Evolutionary conservation across 2,329 filamentous ascomycete species (phyloP).

Genomic region (Calonectria honghensis): DNA sequence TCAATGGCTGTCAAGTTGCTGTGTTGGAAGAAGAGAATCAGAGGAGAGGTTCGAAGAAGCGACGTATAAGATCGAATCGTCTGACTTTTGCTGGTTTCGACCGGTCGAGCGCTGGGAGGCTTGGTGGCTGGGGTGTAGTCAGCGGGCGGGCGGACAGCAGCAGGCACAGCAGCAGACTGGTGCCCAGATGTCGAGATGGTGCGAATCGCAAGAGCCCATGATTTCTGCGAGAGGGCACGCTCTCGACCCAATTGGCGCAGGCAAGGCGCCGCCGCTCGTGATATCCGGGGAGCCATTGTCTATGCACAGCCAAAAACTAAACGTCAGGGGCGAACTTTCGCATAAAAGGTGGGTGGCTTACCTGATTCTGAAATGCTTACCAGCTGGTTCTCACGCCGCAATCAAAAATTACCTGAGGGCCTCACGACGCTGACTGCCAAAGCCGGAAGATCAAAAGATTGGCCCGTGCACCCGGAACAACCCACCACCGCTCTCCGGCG

Average conservation of each 20-base stretch:
- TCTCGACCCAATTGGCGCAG: constrained; percentile 53
- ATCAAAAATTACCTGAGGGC: constrained; percentile 48
- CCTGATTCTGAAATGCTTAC: constrained; percentile 32
- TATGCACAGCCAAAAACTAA: neutral
- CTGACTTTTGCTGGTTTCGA: constrained; percentile 93
- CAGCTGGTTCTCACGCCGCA: constrained; percentile 38
- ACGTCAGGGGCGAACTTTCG: constrained; percentile 27
- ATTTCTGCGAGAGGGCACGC: constrained; percentile 39
- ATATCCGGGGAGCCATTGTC: constrained; percentile 53
- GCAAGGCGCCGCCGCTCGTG: constrained; percentile 47
- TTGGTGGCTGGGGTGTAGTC: constrained; percentile 80
- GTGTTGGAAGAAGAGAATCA: constrained; percentile 88
- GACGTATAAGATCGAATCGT: constrained; percentile 91
- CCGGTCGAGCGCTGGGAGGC: constrained; percentile 89
- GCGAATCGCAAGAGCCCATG: constrained; percentile 49
- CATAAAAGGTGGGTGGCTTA: constrained; percentile 34
- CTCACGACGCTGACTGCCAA: constrained; percentile 30
- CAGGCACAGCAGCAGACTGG: constrained; percentile 52
- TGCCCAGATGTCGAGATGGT: constrained; percentile 55
- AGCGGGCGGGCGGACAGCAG: constrained; percentile 61
- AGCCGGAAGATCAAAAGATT: constrained; percentile 31
- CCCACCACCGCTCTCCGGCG: constrained; percentile 47
- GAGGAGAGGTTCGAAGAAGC: constrained; percentile 87
- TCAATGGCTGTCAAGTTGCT: constrained; percentile 83
- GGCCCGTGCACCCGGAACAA: constrained; percentile 54